Conservation (phyloP, 192 early-diverging fungal species). For the Coemansia sp. region DNA sequence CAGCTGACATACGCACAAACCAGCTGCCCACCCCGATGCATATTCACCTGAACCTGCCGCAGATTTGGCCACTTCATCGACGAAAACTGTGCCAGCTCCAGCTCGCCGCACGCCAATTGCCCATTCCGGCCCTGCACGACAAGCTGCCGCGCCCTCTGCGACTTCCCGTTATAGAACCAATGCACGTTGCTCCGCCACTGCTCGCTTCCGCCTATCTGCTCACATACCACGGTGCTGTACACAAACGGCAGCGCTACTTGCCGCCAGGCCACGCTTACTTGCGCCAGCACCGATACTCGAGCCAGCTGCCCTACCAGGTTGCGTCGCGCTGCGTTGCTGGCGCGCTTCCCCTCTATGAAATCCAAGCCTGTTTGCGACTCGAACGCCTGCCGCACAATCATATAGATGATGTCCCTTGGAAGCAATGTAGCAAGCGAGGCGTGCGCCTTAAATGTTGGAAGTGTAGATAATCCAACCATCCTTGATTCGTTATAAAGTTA, state of each 20-base stretch:
- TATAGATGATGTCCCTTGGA: constrained; percentile 11
- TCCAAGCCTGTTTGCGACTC: not conserved
- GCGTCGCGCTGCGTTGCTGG: not conserved
- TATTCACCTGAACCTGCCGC: not conserved
- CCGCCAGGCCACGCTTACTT: constrained; percentile 17
- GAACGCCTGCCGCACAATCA: constrained; percentile 13
- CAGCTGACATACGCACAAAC: no score
- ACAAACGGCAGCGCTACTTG: constrained; percentile 13
- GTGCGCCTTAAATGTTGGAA: not conserved
- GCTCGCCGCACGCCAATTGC: not conserved
- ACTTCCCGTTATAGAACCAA: not conserved
- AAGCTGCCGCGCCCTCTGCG: constrained; percentile 6
- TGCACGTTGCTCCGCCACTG: constrained; percentile 18
- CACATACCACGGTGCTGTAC: constrained; percentile 13
- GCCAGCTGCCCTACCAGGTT: not conserved
- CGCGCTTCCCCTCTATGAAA: not conserved
- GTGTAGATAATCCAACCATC: not conserved
- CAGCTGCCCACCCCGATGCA: no score
- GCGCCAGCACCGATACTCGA: not conserved
- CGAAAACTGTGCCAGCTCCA: not conserved
- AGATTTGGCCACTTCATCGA: not conserved
- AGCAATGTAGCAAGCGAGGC: not conserved
- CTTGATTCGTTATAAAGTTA: not conserved
- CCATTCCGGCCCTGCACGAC: not conserved
- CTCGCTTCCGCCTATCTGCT: not conserved